These are phyloP conservation scores for Candida parachauliodes DNA, from an alignment of 805 yeast genomes.

Conservation along the genomic window DNA sequence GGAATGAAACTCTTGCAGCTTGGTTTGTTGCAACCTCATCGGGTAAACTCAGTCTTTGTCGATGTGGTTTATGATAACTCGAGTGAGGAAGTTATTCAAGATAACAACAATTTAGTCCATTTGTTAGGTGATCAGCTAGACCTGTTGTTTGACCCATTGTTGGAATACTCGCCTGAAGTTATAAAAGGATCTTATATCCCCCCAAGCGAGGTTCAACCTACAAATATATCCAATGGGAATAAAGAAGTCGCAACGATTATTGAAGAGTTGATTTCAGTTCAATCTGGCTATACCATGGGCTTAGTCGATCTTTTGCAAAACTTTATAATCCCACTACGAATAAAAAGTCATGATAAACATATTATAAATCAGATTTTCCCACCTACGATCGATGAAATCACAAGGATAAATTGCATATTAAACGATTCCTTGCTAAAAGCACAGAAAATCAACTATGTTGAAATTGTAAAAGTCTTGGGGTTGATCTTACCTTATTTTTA, in stretches of 20 bases:
- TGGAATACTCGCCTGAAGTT: constrained; percentile 89
- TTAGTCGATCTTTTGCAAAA: constrained; percentile 75
- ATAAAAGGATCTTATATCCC: constrained; percentile 68
- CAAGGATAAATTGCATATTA: constrained; percentile 82
- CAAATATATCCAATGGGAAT: constrained; percentile 13
- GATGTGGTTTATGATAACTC: constrained; percentile 71
- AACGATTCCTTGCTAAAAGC: constrained; percentile 73
- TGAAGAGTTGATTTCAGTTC: constrained; percentile 65
- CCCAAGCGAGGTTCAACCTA: constrained; percentile 33
- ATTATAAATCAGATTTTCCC: constrained; percentile 81
- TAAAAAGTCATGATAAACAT: constrained; percentile 31
- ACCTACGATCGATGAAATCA: constrained; percentile 92
- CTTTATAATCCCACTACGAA: constrained; percentile 74
- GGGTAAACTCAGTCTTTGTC: constrained; percentile 51
- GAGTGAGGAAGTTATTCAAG: constrained; percentile 42
- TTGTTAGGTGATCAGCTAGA: constrained; percentile 82
- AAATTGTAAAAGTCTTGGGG: constrained; percentile 76
- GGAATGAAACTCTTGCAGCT: constrained; percentile 54
- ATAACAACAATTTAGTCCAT: constrained; percentile 73
- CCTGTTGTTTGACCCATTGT: constrained; percentile 81
- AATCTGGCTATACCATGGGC: constrained; percentile 68
- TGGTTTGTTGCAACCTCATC: constrained; percentile 54
- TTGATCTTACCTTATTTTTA: constrained; percentile 84
- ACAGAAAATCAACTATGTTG: constrained; percentile 64
- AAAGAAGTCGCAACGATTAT: constrained; percentile 48